Evolutionary conservation across 2,329 filamentous ascomycete genomes (phyloP).

Genomic region (Hymenoscyphus infarciens): DNA sequence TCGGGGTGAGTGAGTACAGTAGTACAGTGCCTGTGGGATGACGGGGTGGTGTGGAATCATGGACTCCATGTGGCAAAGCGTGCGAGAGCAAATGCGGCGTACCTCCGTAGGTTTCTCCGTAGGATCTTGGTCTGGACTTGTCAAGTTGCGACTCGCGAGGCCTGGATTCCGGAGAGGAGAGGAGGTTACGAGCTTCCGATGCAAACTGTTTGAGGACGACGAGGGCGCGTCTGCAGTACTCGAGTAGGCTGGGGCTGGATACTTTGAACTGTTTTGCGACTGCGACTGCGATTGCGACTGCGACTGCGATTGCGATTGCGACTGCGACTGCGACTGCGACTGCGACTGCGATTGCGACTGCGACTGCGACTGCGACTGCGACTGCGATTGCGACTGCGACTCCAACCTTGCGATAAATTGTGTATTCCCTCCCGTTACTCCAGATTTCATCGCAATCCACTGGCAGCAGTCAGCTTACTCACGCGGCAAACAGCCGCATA

Average conservation of each 20-base stretch:
- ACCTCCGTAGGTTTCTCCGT: not conserved
- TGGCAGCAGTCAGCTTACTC: conserved; percentile 4
- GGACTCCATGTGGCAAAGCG: conserved; percentile 1
- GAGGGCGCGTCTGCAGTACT: too few species aligned
- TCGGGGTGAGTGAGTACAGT: not conserved
- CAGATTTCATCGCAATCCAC: not conserved
- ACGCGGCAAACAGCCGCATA: conserved; percentile 1
- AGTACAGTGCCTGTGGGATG: too few species aligned
- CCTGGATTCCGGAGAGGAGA: not conserved
- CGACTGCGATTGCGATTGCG: not conserved
- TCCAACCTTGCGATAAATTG: too few species aligned
- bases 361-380: not conserved
- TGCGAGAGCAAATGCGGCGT: not conserved
- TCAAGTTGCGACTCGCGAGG: too few species aligned
- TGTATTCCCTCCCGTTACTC: not conserved
- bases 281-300: not conserved
- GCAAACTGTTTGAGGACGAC: not conserved
- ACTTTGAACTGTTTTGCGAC: not conserved
- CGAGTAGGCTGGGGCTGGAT: too few species aligned
- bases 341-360: not conserved
- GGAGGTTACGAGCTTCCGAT: not conserved
- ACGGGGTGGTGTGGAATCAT: not conserved
- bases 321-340: not conserved
- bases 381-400: not conserved
- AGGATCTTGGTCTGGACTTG: too few species aligned